phyloP scores from a whole-genome alignment of 345 rosid genomes.

The Excoecaria cochinchinensis region DNA sequence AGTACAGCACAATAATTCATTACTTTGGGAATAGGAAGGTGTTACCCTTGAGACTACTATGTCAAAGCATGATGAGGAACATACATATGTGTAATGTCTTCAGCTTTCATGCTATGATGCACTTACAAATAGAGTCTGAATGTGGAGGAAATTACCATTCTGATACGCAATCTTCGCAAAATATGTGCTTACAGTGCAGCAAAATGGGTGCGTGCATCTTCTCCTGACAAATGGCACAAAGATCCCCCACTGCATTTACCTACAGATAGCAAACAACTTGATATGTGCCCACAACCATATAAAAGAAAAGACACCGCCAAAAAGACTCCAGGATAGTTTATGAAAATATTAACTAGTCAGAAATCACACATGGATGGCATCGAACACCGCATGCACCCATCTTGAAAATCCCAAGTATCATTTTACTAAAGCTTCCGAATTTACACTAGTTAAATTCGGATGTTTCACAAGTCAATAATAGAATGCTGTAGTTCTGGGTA shows the following conservation, averaged over 20 bases:
- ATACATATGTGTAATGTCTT: neutral
- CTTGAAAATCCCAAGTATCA: neutral
- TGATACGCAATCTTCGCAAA: conserved; percentile 67
- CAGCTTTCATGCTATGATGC: neutral
- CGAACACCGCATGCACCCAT: neutral
- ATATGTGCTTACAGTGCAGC: conserved; percentile 58
- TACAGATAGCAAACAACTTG: conserved; percentile 17
- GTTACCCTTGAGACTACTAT: neutral
- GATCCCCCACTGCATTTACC: conserved; percentile 59
- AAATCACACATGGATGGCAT: neutral
- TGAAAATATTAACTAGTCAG: neutral
- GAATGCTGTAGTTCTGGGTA: too few relatives aligned
- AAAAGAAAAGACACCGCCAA: neutral
- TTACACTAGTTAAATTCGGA: neutral
- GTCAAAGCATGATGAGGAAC: neutral
- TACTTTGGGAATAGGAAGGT: neutral
- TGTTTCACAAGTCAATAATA: neutral
- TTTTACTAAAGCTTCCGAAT: too few relatives aligned
- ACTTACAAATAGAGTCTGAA: neutral
- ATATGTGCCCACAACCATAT: neutral
- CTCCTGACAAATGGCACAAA: conserved; percentile 77
- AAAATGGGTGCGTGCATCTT: conserved; percentile 62
- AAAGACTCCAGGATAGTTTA: neutral
- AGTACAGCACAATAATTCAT: neutral
- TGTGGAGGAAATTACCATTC: conserved; percentile 47